Evolutionary conservation across 768 basidiomycete species (phyloP).

Genomic region (Lyophyllum decastes): DNA sequence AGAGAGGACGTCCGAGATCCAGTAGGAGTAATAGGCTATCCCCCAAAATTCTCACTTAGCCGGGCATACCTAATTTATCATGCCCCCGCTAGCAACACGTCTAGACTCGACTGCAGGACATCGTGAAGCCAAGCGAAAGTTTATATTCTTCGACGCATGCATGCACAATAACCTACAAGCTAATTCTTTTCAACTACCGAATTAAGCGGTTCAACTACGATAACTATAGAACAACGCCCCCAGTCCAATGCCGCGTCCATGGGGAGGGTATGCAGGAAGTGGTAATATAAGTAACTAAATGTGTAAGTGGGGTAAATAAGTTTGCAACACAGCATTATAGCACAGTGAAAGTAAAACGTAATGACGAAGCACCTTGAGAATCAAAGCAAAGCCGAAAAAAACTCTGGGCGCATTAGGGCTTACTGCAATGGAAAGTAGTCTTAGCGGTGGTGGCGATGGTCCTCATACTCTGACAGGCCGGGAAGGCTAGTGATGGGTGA

Average conservation of each 20-base stretch:
- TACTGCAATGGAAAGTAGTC: neutral
- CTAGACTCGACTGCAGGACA: neutral
- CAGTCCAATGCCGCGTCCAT: neutral
- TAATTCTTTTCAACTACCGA: conserved; percentile 1
- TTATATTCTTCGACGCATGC: neutral
- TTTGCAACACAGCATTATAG: conserved; percentile 1
- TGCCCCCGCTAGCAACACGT: neutral
- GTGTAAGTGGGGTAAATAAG: neutral
- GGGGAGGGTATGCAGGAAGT: conserved; percentile 3
- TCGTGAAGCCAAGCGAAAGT: neutral
- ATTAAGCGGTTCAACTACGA: conserved; percentile 13
- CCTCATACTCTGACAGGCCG: conserved; percentile 2
- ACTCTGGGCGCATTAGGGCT: conserved; percentile 7
- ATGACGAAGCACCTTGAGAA: neutral
- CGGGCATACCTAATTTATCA: neutral
- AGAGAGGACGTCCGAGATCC: conserved; percentile 24
- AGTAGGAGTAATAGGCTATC: neutral
- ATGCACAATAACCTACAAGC: neutral
- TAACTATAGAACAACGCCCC: conserved; percentile 16
- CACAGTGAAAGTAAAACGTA: neutral
- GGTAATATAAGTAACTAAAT: conserved; percentile 8
- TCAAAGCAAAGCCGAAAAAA: too few relatives aligned
- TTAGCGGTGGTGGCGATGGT: neutral
- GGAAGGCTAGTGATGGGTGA: conserved; percentile 19
- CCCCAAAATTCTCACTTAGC: neutral